A percentile compares a stretch with the other conserved stretches of the same genome.
phyloP scores from a whole-genome alignment of 805 yeast species.

The Saccharomyces kudriavzevii region DNA sequence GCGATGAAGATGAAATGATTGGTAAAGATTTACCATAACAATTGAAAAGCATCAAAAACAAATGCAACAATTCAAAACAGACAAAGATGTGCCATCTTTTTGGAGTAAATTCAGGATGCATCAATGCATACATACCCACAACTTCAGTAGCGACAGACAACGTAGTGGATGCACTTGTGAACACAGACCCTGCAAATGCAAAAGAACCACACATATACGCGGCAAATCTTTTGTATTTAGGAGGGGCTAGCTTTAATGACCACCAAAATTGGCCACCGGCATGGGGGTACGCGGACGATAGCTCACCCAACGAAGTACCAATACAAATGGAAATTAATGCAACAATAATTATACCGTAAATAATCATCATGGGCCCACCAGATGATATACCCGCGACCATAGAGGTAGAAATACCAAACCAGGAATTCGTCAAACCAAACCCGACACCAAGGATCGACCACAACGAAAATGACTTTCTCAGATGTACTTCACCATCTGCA shows the following conservation, averaged over 20 bases:
- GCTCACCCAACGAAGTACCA: conserved; percentile 46
- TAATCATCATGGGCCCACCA: conserved; percentile 55
- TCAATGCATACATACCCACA: conserved; percentile 42
- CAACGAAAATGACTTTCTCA: conserved; percentile 38
- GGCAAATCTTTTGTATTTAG: conserved; percentile 34
- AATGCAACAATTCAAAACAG: conserved; percentile 41
- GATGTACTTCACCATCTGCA: conserved; percentile 20
- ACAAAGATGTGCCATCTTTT: conserved; percentile 52
- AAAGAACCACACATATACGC: conserved; percentile 58
- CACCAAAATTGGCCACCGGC: conserved; percentile 63
- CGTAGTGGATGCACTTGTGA: conserved; percentile 57
- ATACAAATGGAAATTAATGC: conserved; percentile 42
- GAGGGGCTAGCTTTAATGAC: conserved; percentile 51
- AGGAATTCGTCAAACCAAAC: conserved; percentile 54
- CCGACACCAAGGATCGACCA: conserved; percentile 53
- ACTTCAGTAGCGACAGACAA: conserved; percentile 47
- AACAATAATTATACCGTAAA: conserved; percentile 50
- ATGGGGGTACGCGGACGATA: conserved; percentile 49
- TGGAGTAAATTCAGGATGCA: conserved; percentile 31
- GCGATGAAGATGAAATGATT: conserved; percentile 40
- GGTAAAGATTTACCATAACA: conserved; percentile 51
- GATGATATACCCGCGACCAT: conserved; percentile 48
- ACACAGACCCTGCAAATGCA: conserved; percentile 58
- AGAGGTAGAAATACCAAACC: conserved; percentile 59
- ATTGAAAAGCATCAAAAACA: conserved; percentile 43